phyloP scores from a whole-genome alignment of 495 filamentous ascomycete genomes.

The Penicillium nucicola region DNA sequence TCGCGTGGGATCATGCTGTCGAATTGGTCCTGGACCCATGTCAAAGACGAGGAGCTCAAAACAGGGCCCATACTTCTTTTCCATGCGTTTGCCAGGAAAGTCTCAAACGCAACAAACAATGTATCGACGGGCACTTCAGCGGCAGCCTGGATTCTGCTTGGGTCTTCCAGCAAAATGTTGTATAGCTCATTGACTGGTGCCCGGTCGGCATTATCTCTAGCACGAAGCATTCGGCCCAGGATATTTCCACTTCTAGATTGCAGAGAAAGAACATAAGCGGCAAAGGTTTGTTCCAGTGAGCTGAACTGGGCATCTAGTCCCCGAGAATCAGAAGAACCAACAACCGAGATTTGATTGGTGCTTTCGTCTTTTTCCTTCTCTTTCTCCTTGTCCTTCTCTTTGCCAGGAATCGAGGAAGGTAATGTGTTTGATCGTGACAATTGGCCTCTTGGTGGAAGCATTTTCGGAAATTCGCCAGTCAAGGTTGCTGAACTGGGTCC shows the following conservation, averaged over 20 bases:
- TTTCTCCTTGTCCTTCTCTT: conserved; percentile 23
- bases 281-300: conserved; percentile 81
- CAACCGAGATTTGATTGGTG: conserved; percentile 33
- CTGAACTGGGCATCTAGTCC: conserved; percentile 51
- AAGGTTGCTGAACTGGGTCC: conserved; percentile 35
- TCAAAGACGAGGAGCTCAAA: conserved; percentile 60
- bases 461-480: conserved; percentile 38
- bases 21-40: conserved; percentile 69
- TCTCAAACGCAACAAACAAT: conserved; percentile 92
- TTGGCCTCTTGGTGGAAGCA: conserved; percentile 32
- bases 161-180: conserved; percentile 78
- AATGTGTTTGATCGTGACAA: conserved; percentile 41
- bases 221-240: conserved; percentile 69
- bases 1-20: conserved; percentile 69
- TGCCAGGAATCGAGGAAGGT: conserved; percentile 32
- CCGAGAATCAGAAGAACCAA: conserved; percentile 18
- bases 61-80: conserved; percentile 82
- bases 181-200: conserved; percentile 86
- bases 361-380: conserved; percentile 27
- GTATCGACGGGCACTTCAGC: conserved; percentile 79
- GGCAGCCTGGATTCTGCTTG: conserved; percentile 67
- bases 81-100: conserved; percentile 89
- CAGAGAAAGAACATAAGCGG: conserved; percentile 76
- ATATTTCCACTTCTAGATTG: conserved; percentile 82
- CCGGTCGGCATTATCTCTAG: conserved; percentile 69